Base-by-base conservation (phyloP, 805 yeast genomes). In the Wickerhamiella qilinensis region DNA sequence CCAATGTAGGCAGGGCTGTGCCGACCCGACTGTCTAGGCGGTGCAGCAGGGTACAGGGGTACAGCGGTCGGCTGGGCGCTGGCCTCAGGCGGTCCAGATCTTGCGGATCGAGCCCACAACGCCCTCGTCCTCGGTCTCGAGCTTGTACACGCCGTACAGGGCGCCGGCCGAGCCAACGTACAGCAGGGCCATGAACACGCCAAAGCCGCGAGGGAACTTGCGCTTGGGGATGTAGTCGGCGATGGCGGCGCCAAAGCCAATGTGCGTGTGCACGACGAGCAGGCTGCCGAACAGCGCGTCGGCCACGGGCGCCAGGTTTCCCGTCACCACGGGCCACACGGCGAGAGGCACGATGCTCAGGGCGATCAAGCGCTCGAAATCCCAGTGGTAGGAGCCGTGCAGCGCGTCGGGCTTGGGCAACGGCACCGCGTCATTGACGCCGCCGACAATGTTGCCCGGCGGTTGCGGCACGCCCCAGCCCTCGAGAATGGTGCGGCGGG, bases 381-480 rank as follows among this genome's bases (percentile, higher is more conserved):
- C 65, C 98, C 98, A 88, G 65, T 86, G 97, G 57, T 73, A 69
- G 19, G 93, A 80, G 35, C 97, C 96, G 53, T 84, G 86, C 37
- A 65, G 53, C 46, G 67, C 71, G 52, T 71, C 65, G 4, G 75
- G 56, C 30, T 65, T 58, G 30, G 96, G 96, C 14, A 73, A 63
- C 25, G 64, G 61, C 51, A 68, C 79, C 14, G 97, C 85, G 45
- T 91, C 97, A 59, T 88, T 91, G 36, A 86, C 94, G 5, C 86
- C 75, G n/a, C 96, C 97, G 35, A 77, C 77, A 41, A 88, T 77
- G 56, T 79, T 68, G 29, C 96, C 97, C 33, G 96, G 82, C 27
- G 93, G 88, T 60, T 82, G 93, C 41, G 77, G 77, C 43, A 74
- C 71, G 37, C 54, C 54, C 40, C 46, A 48, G 30, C 46, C 46